Evolutionary conservation across 2,329 filamentous ascomycete species (phyloP), one percentile per base, ranked within the genome.

Genomic region (Fusarium compactum): DNA sequence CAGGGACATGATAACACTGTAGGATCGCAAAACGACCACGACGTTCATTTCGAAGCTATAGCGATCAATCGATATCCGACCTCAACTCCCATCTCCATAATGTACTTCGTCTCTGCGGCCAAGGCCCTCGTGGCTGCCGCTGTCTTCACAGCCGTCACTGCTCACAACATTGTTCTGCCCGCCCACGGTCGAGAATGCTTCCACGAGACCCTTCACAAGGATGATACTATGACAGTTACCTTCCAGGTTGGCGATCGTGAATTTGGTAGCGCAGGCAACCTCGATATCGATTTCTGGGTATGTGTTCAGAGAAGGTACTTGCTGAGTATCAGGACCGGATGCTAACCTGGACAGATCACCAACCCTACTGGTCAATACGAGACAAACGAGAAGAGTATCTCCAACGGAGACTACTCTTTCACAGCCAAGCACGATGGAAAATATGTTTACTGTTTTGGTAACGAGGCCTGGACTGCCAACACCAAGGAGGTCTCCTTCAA

Each of bases 401-500:
- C 95, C 69, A 95, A 92, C 76, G 96, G 96, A 79, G 95, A 98
- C 82, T 94, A 97, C 85, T 93, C 93, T 62, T 98, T 99, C 83
- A 92, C 90, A 41, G 95, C 96, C 54, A 85, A 87, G 75, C 84
- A 90, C 78, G 95, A 99, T 81, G 96, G 96, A 72, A 94, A 92
- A 83, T 98, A 92, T 85, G 85, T 89, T 62, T 99, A 99, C 89
- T 99, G 96, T 89, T 99, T 99, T 85, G 97, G 96, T 83, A 99
- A 99, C 83, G 95, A 98, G 86, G 92, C 96, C 81, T 99, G 95
- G 94, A 93, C 93, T 63, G 94, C 95, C 63, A 94, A 94, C 81
- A 97, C 90, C 80, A 99, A 99, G 84, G 96, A 99, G 82, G 95
- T 99, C 57, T 97, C 94, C 60, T 99, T 99, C 89, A 99, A 99